Base-by-base conservation (phyloP, 163 green algal species). In the Scenedesmus sp. region DNA sequence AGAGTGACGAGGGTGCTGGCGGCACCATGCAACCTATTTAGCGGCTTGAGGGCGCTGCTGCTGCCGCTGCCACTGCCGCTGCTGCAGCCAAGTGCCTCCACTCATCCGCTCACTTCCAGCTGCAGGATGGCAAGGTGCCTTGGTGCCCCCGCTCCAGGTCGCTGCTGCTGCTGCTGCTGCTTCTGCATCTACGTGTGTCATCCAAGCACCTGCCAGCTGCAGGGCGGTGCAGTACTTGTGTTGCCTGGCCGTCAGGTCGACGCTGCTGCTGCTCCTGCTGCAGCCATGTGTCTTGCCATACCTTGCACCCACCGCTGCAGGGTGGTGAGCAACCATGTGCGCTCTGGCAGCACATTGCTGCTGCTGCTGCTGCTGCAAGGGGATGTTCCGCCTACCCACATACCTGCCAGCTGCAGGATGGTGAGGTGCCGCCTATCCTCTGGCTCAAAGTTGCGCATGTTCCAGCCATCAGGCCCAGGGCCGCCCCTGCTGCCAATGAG, bases 401-500 rank as follows among this genome's bases (percentile, higher is more conserved):
- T 46, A 88, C 88, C 88, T 94, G 97, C 95, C 59, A 89, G 43
- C 89, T 92, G 76, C 89, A 90, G 83, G 10, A 85, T 42, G 18
- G n/a, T 81, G 37, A 89, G 43, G 83, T 79, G 40, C 24, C 33
- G 73, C 51, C 79, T 73, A 73, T 92, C 89, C 70, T 90, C 89
- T 59, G 85, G 85, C 85, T 90, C 85, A 85, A 83, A 85, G 33
- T 68, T 79, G 33, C 46, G 35, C 53, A 91, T n/a, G 35, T 35
- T n/a, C 76, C 78, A 86, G 87, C 87, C 87, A 33, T 86, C 30
- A 33, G 20, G 7, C n/a, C 44, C 87, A n/a, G 53, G 37, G 22
- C 49, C 78, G 35, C 53, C 78, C 26, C 78, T 49, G 35, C 59
- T 53, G 76, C 87, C 56, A 15, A 91, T 86, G 0, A 87, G 40